Conservation (phyloP, 2,329 filamentous ascomycete genomes). For the Exophiala xenobiotica region DNA sequence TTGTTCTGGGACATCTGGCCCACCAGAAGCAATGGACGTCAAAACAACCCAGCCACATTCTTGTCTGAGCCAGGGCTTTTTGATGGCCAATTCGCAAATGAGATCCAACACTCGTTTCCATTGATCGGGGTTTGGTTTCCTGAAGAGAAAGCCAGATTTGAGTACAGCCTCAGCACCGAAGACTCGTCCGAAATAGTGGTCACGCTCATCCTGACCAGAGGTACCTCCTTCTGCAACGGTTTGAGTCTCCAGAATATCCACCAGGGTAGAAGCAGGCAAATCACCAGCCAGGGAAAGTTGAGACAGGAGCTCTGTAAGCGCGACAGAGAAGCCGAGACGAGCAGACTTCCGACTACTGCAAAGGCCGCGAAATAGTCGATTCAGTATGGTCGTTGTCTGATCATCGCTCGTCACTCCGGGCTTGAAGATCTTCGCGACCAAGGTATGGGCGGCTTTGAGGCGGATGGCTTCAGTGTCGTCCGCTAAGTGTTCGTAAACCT, state of each 20-base stretch:
- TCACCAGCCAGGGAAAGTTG: conserved; percentile 53
- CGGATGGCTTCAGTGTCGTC: conserved; percentile 48
- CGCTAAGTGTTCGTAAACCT: conserved; percentile 51
- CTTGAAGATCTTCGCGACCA: conserved; percentile 46
- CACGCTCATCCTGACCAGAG: conserved; percentile 73
- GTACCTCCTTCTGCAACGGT: conserved; percentile 54
- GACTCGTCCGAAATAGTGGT: conserved; percentile 79
- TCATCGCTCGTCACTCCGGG: conserved; percentile 42
- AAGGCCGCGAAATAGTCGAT: conserved; percentile 78
- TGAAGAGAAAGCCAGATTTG: conserved; percentile 71
- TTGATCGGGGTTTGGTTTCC: conserved; percentile 51
- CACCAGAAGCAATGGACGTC: conserved; percentile 16
- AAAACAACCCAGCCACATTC: conserved; percentile 83
- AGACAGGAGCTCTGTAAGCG: conserved; percentile 75
- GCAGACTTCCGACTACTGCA: conserved; percentile 88
- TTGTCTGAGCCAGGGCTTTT: conserved; percentile 85
- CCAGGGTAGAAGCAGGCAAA: conserved; percentile 39
- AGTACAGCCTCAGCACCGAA: conserved; percentile 87
- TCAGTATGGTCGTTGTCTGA: conserved; percentile 44
- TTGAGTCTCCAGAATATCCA: conserved; percentile 54
- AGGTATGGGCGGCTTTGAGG: conserved; percentile 45
- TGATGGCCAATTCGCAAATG: conserved; percentile 70
- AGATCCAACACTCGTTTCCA: conserved; percentile 66
- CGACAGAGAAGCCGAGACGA: conserved; percentile 83
- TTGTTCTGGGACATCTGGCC: conserved; percentile 31